These are phyloP conservation scores for Xylaria intraflava DNA, from an alignment of 495 filamentous ascomycete species.

Conservation along the genomic window DNA sequence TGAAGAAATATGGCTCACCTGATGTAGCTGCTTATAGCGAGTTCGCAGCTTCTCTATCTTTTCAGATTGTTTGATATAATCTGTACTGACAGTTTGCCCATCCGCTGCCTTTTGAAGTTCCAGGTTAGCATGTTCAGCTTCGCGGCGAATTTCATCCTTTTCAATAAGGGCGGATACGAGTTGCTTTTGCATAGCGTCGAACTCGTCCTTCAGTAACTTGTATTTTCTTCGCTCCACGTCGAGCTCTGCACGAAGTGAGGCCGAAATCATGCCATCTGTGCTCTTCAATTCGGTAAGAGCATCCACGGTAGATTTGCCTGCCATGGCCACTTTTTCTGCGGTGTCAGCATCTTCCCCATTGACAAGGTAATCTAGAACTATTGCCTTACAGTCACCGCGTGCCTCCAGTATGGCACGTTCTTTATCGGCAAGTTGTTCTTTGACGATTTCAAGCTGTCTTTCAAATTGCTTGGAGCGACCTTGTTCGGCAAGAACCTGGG, in stretches of 20 bases:
- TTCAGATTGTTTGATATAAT: conserved; percentile 33
- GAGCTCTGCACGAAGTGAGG: conserved; percentile 47
- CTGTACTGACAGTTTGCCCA: conserved; percentile 25
- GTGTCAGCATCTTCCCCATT: conserved; percentile 14
- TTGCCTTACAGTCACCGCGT: conserved; percentile 28
- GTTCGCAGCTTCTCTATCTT: conserved; percentile 45
- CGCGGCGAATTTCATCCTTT: conserved; percentile 48
- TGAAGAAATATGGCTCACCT: conserved; percentile 32
- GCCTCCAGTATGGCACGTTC: conserved; percentile 41
- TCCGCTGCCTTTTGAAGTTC: conserved; percentile 27
- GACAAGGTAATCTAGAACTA: conserved; percentile 15
- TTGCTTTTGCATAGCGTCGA: conserved; percentile 45
- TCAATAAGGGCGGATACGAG: conserved; percentile 44
- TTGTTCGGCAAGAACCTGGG: conserved; percentile 30
- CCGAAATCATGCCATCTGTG: conserved; percentile 45
- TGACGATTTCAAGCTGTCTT: conserved; percentile 18
- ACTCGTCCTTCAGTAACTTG: conserved; percentile 34
- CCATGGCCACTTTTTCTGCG: conserved; percentile 34
- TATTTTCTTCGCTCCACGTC: conserved; percentile 39
- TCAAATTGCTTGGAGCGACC: conserved; percentile 39
- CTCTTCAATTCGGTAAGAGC: conserved; percentile 47
- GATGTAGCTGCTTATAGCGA: conserved; percentile 40
- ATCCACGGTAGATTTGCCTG: conserved; percentile 41
- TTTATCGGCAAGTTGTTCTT: conserved; percentile 33
- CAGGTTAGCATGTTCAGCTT: conserved; percentile 41